These are phyloP conservation scores for Ceratocystis destructans DNA, from an alignment of 2,329 filamentous ascomycete genomes.

Conservation along the genomic window DNA sequence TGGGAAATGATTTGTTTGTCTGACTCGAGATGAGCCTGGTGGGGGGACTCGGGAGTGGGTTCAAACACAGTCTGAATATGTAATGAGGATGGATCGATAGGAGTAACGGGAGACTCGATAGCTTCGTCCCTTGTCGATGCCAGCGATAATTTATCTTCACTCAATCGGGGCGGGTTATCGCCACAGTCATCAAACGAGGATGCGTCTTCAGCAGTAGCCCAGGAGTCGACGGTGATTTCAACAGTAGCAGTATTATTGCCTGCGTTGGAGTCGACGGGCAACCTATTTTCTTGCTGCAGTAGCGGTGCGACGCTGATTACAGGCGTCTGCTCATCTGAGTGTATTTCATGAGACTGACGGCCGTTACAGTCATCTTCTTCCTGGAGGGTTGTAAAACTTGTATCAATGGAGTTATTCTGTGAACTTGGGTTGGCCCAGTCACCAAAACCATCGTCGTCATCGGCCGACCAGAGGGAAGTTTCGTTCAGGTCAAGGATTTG, in stretches of 20 bases:
- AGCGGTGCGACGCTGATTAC: background rate
- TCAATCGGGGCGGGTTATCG: slow-evolving; percentile 6
- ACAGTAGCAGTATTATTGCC: background rate
- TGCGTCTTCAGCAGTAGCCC: slow-evolving; percentile 11
- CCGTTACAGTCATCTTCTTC: background rate
- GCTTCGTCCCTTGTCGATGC: slow-evolving; percentile 1
- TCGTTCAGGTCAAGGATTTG: slow-evolving; percentile 12
- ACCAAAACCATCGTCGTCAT: slow-evolving; percentile 12
- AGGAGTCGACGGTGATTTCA: slow-evolving; percentile 12
- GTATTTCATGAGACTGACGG: background rate
- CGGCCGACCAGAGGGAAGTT: slow-evolving; percentile 13
- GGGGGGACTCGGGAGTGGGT: background rate
- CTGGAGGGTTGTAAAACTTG: slow-evolving; percentile 10
- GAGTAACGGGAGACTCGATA: slow-evolving; percentile 12
- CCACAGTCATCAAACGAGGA: background rate
- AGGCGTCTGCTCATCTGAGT: background rate
- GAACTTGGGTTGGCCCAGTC: slow-evolving; percentile 9
- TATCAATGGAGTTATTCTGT: slow-evolving; percentile 9
- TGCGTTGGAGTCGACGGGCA: background rate
- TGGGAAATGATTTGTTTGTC: background rate
- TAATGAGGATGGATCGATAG: background rate
- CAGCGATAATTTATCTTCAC: slow-evolving; percentile 8
- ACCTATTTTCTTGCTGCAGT: background rate
- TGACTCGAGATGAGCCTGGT: background rate
- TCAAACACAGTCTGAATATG: background rate